Evolutionary conservation across 306 rosid genomes (phyloP), one percentile per base, ranked within the genome.

Genomic region (Phaseolus lunatus): DNA sequence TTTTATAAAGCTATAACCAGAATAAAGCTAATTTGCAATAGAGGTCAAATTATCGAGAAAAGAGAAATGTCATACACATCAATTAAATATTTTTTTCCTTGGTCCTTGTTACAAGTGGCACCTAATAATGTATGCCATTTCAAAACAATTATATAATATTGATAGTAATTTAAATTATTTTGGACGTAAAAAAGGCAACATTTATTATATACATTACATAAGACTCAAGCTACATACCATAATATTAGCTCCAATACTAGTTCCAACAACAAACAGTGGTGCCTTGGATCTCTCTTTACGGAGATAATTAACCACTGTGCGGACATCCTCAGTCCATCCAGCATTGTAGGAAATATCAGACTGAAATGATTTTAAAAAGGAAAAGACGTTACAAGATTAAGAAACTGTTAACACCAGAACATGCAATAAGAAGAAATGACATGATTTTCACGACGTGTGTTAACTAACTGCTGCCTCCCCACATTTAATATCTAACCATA

Each of bases 321-420:
- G 93, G 73, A 85, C 69, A 87, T 95, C 99, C 86, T 86, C 99
- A 14, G 97, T 95, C 96, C 94, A 90, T 76, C 96, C 99, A 84
- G 99, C 97, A 88, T 90, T 95, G 88, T 95, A 95, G 84, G 93
- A 89, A 82, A 88, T 84, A 79, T 92, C 92, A 19, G 97, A 95
- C 99, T 95, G 91, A 80, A 90, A 82, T 26, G 41, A 5, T 35
- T 84, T 63, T 9, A 63, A 85, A 8, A 56, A 58, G 70, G 72
- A 73, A 18, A n/a, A 15, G 19, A 5, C 26, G 20, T 79, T 70
- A 75, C 45, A 48, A 66, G 57, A 49, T 50, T 19, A 41, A 57
- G 59, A 69, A 62, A 73, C 54, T 31, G 29, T 73, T 63, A n/a
- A 65, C 31, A 75, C 27, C 23, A 41, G 18, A 65, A 62, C 35